Evolutionary conservation across 1,139 yeast genomes (phyloP), one percentile per base, ranked within the genome.

Genomic region (Zygosaccharomyces pseudobailii): DNA sequence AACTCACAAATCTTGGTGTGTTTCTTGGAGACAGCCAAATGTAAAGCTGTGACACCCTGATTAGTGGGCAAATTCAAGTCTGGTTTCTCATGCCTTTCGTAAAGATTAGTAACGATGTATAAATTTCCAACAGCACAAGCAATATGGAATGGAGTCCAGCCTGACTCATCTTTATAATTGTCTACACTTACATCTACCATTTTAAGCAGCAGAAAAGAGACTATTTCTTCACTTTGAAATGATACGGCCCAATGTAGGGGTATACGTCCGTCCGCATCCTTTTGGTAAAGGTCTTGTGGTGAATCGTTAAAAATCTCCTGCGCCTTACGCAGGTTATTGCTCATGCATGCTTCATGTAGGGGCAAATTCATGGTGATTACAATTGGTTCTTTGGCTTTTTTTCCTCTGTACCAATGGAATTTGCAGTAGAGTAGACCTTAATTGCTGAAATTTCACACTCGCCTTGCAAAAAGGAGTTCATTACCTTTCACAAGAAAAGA

Each of bases 211-310:
- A 65, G 42, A 17, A 52, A 53, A 1, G 54, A 50, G 6, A 80
- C 82, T 24, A 85, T 71, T 28, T 78, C 81, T 8, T 67, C 58
- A 52, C 82, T 75, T 47, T 81, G 78, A 56, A 74, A 73, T 0
- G 95, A 80, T 32, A 84, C 79, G 0, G 97, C 96, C 97, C 97
- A 90, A 62, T 87, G 95, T 43, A 90, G 69, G 3, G 96, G 86
- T 2, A 87, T 82, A 53, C 97, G 75, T 3, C 82, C 85, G 61
- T 89, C 97, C 5, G 73, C 76, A 62, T 90, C 97, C 52, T 68
- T 53, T 27, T 43, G 42, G 19, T 42, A 43, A 19, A 57, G 39
- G 6, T 50, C 50, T 22, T 51, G 48, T 3, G 54, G 51, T 2
- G 54, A 46, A 5, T 51, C 53, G 30, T 44, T 49, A 3, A 62